Base-by-base conservation (phyloP, 2,329 filamentous ascomycete species). In the Talaromyces sp. region DNA sequence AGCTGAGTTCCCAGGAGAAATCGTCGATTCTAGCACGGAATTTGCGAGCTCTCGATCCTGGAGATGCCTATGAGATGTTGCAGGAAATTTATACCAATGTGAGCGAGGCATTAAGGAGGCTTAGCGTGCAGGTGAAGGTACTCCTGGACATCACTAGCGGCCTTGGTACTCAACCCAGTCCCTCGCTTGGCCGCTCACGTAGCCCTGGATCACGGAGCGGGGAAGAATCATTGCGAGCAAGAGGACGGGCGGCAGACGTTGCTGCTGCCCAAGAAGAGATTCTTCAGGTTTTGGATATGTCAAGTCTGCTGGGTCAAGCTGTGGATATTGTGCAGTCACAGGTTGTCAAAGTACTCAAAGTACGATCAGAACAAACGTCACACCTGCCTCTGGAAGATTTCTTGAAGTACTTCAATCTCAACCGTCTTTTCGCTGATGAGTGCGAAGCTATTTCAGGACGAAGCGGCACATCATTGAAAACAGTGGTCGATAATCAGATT, bases 111-210 rank as follows among this genome's bases (percentile, higher is more conserved):
- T 74, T 99, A 54, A 83, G 94, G 60, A 84, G 94, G 68, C 79
- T 97, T 8, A 91, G 91, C 19, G 92, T 91, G 0, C 93, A 97
- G 72, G 89, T 94, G 59, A 99, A 99, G 73, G 87, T 97, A 10
- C 77, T 99, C n/a, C 81, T 99, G 10, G 94, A 99, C 73, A 90
- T 96, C 21, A 94, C 92, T 0, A 96, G 92, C 71, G 75, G 75
- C 24, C 64, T 79, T 38, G 72, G 79, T 32, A 76, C 75, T 14
- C 77, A 60, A 41, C 32, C 55, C 11, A 61, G 52, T 31, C 50
- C 56, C 21, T 74, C 68, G 52, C 70, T 72, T 31, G 64, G 79
- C 27, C 76, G 74, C 61, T 83, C 81, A 14, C 75, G 74, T 63
- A 83, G 80, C 61, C 81, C 79, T 1, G 75, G 74, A 50, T 62